Base-by-base conservation (phyloP, 208 protist genomes). In the Acanthamoeba culbertsoni region DNA sequence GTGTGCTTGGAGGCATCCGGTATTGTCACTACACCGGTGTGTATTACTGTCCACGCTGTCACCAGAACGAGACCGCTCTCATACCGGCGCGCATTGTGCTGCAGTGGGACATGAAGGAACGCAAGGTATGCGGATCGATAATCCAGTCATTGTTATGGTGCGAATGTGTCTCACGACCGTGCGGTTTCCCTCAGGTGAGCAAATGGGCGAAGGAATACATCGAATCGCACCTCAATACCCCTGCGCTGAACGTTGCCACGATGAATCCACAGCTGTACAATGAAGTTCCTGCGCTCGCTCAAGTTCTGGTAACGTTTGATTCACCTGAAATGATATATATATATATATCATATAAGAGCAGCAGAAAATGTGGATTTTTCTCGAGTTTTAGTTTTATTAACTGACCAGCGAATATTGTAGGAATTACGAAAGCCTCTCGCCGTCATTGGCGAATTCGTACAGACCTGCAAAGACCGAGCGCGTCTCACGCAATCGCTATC, bases 11-110 rank as follows among this genome's bases (percentile, higher is more conserved):
- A 14, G n/a, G 62, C 6, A 7, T 8, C 6, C 84, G 86, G 26
- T 94, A 73, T 42, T 94, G 93, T 59, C 63, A 94, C 63, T 94
- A 94, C 71, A 86, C 71, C 6, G 93, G 93, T 26, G 46, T 63
- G 55, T 89, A 77, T 28, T 94, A 86, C 86, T 94, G 93, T 71
- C 2, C 23, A 2, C 28, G 20, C 26, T 94, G 93, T 45, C 93
- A 94, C 59, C 12, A 26, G 6, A 84, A 94, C 35, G 51, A 63
- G 10, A 26, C 28, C 12, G 35, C 53, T 4, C 37, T 93, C 16
- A 91, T 94, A 48, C 93, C 93, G 20, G 86, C 86, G 45, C 93
- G 82, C 55, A 37, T 94, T n/a, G 43, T 94, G 37, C 65, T 86
- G 40, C 35, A 89, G 35, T 93, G 93, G 86, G 93, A 93, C 68